Evolutionary conservation across 2,329 filamentous ascomycete genomes (phyloP), one percentile per base, ranked within the genome.

Genomic region (Alternaria arbusti): DNA sequence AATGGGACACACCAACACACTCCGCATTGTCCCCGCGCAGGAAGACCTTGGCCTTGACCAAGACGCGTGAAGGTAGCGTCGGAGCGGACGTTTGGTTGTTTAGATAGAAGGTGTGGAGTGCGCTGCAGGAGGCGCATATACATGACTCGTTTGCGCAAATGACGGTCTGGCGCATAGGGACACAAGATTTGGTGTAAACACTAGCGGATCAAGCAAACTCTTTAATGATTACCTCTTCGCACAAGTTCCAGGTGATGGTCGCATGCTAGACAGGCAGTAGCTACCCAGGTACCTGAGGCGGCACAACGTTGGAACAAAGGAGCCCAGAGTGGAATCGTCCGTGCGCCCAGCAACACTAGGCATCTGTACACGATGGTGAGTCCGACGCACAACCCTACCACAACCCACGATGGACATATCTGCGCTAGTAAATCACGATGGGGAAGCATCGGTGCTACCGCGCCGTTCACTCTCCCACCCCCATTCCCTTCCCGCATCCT

Each of bases 1-100:
- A 73, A 93, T 94, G 90, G 92, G 93, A 75, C 92, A 96, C 86
- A 96, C 93, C 80, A 96, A 96, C 86, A 96, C 93, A 32, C 78
- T 86, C 57, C 84, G 84, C 70, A 84, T 86, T 51, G 84, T 86
- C 40, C 83, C 83, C 20, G 84, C 84, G 32, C 77, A 80, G 69
- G 82, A 84, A 65, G 83, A 85, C 70, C 77, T 86, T 66, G 84
- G 84, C 51, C 72, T 86, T 60, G 82, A 84, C 67, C 78, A 79
- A 73, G 79, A 84, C 60, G 82, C 83, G 68, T 84, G 70, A 68
- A 68, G 47, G 30, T 49, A 55, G 20, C 55, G 55, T 56, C 55
- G 55, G 59, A 30, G 54, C 51, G 57, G 50, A 62, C 49, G 28
- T 56, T 32, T 30, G 56, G 46, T 61, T 46, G 49, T 62, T 40